Evolutionary conservation across 2,329 filamentous ascomycete genomes (phyloP).

Genomic region (Emmonsiellopsis sp.): DNA sequence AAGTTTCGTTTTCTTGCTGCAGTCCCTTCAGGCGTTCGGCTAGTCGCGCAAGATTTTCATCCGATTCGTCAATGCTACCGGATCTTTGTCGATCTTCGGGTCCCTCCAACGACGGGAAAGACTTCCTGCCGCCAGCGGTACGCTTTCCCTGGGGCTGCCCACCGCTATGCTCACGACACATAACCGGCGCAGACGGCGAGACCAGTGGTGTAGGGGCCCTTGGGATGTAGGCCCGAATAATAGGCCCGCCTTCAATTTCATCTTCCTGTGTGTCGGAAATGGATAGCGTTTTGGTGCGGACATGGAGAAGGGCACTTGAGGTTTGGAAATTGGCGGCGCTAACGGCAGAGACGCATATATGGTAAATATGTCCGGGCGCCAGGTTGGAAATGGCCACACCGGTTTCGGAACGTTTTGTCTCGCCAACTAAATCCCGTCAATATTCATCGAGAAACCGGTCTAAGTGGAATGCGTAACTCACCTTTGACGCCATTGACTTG

Average conservation of each 20-base stretch:
- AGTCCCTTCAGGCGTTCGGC: conserved; percentile 73
- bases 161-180: conserved; percentile 57
- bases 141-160: conserved; percentile 48
- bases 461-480: conserved; percentile 27
- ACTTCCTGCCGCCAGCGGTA: conserved; percentile 60
- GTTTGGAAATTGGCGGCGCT: conserved; percentile 89
- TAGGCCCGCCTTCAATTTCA: conserved; percentile 24
- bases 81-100: conserved; percentile 29
- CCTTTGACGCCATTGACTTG: conserved; percentile 89
- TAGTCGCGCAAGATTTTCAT: conserved; percentile 63
- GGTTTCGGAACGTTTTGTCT: conserved; percentile 69
- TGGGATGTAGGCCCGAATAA: conserved; percentile 45
- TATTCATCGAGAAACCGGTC: conserved; percentile 4
- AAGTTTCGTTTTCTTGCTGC: conserved; percentile 73
- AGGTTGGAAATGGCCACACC: conserved; percentile 87
- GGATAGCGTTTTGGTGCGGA: conserved; percentile 58
- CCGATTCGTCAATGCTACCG: conserved; percentile 42
- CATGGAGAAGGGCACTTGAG: conserved; percentile 71
- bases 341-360: conserved; percentile 83
- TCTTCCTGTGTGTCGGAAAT: conserved; percentile 26
- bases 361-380: conserved; percentile 80
- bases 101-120: conserved; percentile 55
- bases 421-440: conserved; percentile 53
- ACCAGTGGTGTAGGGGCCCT: conserved; percentile 45
- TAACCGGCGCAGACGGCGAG: conserved; percentile 50